Percentiles rank a stretch among this genome's conserved stretches.
Evolutionary conservation across 1,284 basidiomycete genomes (phyloP).

Genomic region (Cryptococcus depauperatus): DNA sequence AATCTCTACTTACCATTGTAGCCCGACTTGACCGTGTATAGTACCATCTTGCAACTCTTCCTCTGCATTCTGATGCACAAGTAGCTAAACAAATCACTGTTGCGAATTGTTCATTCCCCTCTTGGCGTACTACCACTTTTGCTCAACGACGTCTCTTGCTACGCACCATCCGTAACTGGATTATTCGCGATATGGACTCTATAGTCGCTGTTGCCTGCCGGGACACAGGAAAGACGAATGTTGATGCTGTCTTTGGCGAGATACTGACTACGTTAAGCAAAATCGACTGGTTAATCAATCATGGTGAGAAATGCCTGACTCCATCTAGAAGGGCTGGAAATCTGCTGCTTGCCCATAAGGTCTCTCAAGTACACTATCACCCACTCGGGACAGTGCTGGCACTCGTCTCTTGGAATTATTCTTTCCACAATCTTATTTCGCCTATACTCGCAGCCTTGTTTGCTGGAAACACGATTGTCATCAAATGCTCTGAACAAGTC

Average conservation of each 20-base stretch:
- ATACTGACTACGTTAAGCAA: conserved; percentile 82
- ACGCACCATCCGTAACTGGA: conserved; percentile 79
- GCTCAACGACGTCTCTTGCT: conserved; percentile 69
- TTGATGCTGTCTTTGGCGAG: conserved; percentile 84
- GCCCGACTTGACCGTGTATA: conserved; percentile 8
- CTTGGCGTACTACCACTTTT: conserved; percentile 67
- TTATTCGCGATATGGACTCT: conserved; percentile 63
- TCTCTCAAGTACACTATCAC: conserved; percentile 64
- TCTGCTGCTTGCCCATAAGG: conserved; percentile 78
- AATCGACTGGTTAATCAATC: conserved; percentile 63
- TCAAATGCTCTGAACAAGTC: conserved; percentile 90
- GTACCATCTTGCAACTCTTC: conserved; percentile 44
- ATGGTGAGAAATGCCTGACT: conserved; percentile 65
- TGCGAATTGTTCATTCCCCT: conserved; percentile 60
- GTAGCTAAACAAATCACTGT: conserved; percentile 62
- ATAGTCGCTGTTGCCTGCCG: conserved; percentile 85
- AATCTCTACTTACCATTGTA: neutral
- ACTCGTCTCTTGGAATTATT: conserved; percentile 71
- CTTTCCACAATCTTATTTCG: conserved; percentile 85
- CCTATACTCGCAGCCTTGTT: conserved; percentile 86
- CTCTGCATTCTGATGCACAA: conserved; percentile 57
- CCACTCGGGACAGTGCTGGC: conserved; percentile 90
- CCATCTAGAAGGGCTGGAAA: conserved; percentile 66
- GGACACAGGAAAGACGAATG: conserved; percentile 95
- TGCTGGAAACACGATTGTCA: conserved; percentile 78